Percentiles rank a stretch among this genome's conserved stretches.
phyloP scores from a whole-genome alignment of 805 yeast species.

The Huiozyma sinensis region DNA sequence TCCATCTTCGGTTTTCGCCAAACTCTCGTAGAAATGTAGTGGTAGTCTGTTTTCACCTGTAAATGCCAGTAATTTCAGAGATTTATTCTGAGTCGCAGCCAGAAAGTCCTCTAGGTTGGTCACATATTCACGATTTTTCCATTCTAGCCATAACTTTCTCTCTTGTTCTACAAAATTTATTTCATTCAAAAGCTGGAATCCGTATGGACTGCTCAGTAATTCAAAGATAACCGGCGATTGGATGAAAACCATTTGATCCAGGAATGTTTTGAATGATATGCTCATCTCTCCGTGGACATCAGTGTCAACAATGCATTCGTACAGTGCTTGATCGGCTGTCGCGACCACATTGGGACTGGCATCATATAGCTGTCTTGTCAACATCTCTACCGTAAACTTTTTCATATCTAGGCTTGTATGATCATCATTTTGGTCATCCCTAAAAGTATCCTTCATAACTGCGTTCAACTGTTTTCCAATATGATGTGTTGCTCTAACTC shows the following conservation, averaged over 20 bases:
- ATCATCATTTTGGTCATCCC: background rate
- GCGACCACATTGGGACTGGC: slow-evolving; percentile 44
- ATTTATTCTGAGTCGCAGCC: slow-evolving; percentile 8
- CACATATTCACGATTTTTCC: slow-evolving; percentile 38
- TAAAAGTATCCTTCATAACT: slow-evolving; percentile 1
- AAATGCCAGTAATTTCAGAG: background rate
- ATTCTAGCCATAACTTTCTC: slow-evolving; percentile 55
- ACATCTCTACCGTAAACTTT: slow-evolving; percentile 3
- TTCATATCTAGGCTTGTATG: slow-evolving; percentile 3
- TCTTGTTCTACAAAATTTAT: slow-evolving; percentile 53
- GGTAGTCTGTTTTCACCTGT: slow-evolving; percentile 30
- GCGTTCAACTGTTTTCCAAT: slow-evolving; percentile 28
- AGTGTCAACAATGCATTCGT: slow-evolving; percentile 37
- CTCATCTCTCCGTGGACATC: slow-evolving; percentile 24
- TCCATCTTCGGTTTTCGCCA: slow-evolving; percentile 77
- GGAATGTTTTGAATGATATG: slow-evolving; percentile 18
- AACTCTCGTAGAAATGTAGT: slow-evolving; percentile 66
- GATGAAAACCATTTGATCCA: slow-evolving; percentile 37
- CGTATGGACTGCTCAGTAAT: slow-evolving; percentile 54
- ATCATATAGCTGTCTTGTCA: slow-evolving; percentile 34
- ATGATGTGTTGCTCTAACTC: slow-evolving; percentile 46
- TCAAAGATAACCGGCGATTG: slow-evolving; percentile 50
- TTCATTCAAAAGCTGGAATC: slow-evolving; percentile 54
- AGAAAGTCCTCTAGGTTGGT: slow-evolving; percentile 36
- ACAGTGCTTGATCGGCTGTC: slow-evolving; percentile 44